These are phyloP conservation scores for Omphalea diandra DNA, from an alignment of 441 rosid genomes.

Conservation along the genomic window DNA sequence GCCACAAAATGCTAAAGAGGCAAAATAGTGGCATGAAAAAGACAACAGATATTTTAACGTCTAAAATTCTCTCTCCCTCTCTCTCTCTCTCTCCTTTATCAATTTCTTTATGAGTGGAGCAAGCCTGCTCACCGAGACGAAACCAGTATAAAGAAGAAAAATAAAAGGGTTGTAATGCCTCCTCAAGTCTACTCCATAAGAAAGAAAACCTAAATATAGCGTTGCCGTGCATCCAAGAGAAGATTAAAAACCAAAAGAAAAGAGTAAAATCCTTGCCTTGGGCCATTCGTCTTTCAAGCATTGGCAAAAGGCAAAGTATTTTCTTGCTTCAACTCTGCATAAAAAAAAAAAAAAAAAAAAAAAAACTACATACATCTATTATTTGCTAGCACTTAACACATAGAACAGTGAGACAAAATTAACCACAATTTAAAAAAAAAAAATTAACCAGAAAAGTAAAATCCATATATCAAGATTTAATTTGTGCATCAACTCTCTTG, in stretches of 20 bases:
- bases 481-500: slow-evolving; percentile 40
- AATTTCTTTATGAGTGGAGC: not conserved
- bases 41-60: not conserved
- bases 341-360: no score
- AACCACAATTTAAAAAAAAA: no score
- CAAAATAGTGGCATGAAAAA: not conserved
- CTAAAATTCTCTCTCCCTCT: not conserved
- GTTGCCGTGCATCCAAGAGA: not conserved
- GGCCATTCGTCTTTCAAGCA: slow-evolving; percentile 75
- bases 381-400: slow-evolving; percentile 4
- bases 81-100: not conserved
- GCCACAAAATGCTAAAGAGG: not conserved
- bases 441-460: no score
- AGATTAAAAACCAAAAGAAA: not conserved
- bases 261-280: slow-evolving; percentile 47
- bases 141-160: not conserved
- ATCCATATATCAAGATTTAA: no score
- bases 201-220: no score
- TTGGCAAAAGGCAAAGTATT: slow-evolving; percentile 63
- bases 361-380: slow-evolving; percentile 2
- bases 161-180: not conserved
- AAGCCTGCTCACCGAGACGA: not conserved
- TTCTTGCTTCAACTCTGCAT: slow-evolving; percentile 65
- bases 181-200: not conserved
- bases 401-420: not conserved